Percentiles rank a stretch among this genome's conserved stretches.
Conservation (phyloP, 2,329 filamentous ascomycete species). For the Neopestalotiopsis clavispora region DNA sequence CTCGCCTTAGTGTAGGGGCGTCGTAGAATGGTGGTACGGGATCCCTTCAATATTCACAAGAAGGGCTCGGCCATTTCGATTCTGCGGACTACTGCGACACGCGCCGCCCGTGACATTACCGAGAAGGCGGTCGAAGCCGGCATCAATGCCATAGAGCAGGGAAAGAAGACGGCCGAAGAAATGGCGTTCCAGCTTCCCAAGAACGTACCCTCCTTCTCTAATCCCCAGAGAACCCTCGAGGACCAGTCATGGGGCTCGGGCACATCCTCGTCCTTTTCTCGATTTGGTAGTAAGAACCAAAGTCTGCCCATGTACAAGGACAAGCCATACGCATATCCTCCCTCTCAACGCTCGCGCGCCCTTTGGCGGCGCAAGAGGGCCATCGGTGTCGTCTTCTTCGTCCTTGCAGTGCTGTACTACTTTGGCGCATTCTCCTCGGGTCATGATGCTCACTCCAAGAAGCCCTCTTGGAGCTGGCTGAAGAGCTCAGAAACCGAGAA, state of each 20-base stretch:
- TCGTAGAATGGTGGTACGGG: conserved; percentile 44
- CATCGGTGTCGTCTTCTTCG: conserved; percentile 57
- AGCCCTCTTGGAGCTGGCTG: conserved; percentile 60
- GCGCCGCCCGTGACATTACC: conserved; percentile 48
- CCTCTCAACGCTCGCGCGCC: conserved; percentile 61
- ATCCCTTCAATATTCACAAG: conserved; percentile 50
- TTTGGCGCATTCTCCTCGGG: conserved; percentile 62
- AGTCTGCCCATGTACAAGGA: conserved; percentile 97
- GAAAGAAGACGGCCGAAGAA: conserved; percentile 44
- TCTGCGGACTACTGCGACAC: conserved; percentile 53
- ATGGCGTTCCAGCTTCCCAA: conserved; percentile 73
- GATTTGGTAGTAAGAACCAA: conserved; percentile 45
- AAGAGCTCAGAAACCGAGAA: conserved; percentile 47
- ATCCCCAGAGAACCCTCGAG: conserved; percentile 68
- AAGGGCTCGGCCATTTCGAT: conserved; percentile 38
- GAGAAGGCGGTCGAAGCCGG: conserved; percentile 55
- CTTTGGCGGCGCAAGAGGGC: conserved; percentile 69
- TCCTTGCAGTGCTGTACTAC: conserved; percentile 69
- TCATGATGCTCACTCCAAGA: conserved; percentile 28
- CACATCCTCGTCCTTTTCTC: conserved; percentile 20
- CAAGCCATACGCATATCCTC: conserved; percentile 82
- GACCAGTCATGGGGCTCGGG: conserved; percentile 66
- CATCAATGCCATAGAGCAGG: conserved; percentile 50
- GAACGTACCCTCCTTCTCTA: conserved; percentile 71
- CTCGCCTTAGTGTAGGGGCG: not conserved